phyloP scores from a whole-genome alignment of 2,329 filamentous ascomycete species.

The Sporothrix euskadiensis region DNA sequence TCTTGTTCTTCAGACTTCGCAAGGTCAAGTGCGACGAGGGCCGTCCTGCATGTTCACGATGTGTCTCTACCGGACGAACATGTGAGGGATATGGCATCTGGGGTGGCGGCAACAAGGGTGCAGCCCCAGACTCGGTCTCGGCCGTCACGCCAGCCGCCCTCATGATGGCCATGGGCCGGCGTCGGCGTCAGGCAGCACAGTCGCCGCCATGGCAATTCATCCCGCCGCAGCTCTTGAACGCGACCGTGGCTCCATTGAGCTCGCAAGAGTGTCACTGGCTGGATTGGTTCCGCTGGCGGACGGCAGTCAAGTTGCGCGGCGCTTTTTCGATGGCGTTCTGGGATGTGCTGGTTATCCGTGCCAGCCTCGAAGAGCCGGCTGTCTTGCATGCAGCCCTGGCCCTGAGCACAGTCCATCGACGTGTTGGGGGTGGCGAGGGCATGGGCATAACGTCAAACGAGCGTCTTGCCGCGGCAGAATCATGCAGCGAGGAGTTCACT shows the following conservation, averaged over 20 bases:
- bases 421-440: conserved; percentile 5
- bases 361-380: conserved; percentile 14
- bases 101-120: conserved; percentile 5
- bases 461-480: background rate
- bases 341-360: conserved; percentile 18
- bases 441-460: background rate
- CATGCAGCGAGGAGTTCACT: conserved; percentile 14
- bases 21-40: conserved; percentile 23
- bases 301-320: conserved; percentile 6
- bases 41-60: conserved; percentile 6
- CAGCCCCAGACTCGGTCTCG: background rate
- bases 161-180: background rate
- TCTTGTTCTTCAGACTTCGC: background rate
- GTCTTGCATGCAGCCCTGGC: conserved; percentile 9
- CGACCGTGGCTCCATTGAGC: background rate
- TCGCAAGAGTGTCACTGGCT: conserved; percentile 14
- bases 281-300: conserved; percentile 16
- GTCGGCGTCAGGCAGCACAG: background rate
- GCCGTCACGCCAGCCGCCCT: background rate
- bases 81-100: conserved; percentile 19
- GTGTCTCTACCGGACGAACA: background rate
- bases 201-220: background rate
- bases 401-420: conserved; percentile 1
- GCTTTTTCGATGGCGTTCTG: conserved; percentile 13
- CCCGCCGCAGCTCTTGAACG: background rate